Evolutionary conservation across 129 eudicot species (phyloP), one percentile per base, ranked within the genome.

Genomic region (Pseudognaphalium luteoalbum): DNA sequence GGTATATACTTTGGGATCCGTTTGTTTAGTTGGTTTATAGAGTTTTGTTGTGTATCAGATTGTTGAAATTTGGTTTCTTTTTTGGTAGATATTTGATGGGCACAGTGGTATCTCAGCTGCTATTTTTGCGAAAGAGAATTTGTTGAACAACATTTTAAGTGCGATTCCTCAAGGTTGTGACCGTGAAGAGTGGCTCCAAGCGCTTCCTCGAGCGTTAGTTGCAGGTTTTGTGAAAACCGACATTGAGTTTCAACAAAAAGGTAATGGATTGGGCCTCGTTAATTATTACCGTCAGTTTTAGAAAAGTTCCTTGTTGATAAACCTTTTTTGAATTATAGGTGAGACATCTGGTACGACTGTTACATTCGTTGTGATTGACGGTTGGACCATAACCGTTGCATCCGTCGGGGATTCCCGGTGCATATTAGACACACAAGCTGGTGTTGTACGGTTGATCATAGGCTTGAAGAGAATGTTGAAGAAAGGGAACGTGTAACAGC

Each of bases 191-290:
- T 95, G 97, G 99, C 97, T 95, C 78, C 99, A 89, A 84, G 89
- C 88, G 12, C 94, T 95, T 33, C 97, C 97, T 32, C 84, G 89
- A 71, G 99, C 99, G 4, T 80, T 95, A 51, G 99, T 95, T 20
- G 97, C 99, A 32, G 99, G 99, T 30, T 95, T 95, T 83, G 99
- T 95, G 57, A 95, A 91, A 87, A 95, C 99, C 32, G 97, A 95
- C 74, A 95, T 91, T 65, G 94, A 95, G 86, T 95, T 95, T 78
- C 99, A 95, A 87, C 94, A 88, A 67, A 92, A 86, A 95, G 99
- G 99, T 83, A 83, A 37, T 67, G 60, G 62, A 75, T 59, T 41
- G 9, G 29, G 51, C 61, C 37, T 6, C 14, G 50, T 42, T 42
- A 57, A 11, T 74, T 25, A 2, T 21, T 50, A 21, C 28, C n/a